Evolutionary conservation across 2,329 filamentous ascomycete species (phyloP).

Genomic region (Fusarium praegraminearum): DNA sequence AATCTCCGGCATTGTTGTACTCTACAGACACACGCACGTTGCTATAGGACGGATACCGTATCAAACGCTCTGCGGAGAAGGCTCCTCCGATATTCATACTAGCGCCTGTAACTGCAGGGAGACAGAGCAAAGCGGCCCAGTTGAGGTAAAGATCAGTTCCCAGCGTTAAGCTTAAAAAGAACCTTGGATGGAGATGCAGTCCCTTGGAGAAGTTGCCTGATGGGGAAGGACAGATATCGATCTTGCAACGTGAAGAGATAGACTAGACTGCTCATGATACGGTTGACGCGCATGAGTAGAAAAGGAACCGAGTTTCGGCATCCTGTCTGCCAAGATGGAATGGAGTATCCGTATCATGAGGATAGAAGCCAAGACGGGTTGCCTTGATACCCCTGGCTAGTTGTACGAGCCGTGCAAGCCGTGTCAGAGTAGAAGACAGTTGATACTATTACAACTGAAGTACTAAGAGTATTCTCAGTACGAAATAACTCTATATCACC

Average conservation of each 20-base stretch:
- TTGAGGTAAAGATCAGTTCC: background rate
- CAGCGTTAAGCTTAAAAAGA: slow-evolving; percentile 9
- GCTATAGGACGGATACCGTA: background rate
- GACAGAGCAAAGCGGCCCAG: background rate
- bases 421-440: background rate
- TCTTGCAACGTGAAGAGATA: slow-evolving; percentile 3
- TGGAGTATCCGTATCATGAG: slow-evolving; percentile 1
- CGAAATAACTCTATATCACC: background rate
- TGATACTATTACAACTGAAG: background rate
- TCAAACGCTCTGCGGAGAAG: background rate
- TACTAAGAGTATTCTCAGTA: background rate
- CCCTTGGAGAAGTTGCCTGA: background rate
- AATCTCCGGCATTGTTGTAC: background rate
- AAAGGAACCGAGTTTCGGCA: background rate
- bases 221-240: slow-evolving; percentile 1
- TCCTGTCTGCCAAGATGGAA: slow-evolving; percentile 5
- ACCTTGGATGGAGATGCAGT: slow-evolving; percentile 2
- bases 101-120: background rate
- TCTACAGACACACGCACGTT: background rate
- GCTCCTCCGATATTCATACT: background rate
- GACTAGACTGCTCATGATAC: background rate
- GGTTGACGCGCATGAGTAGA: slow-evolving; percentile 1
- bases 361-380: background rate
- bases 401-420: background rate
- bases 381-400: background rate